A percentile compares a stretch with the other conserved stretches of the same genome.
Conservation (phyloP, 257 asterid species). For the Solanum chmielewskii region DNA sequence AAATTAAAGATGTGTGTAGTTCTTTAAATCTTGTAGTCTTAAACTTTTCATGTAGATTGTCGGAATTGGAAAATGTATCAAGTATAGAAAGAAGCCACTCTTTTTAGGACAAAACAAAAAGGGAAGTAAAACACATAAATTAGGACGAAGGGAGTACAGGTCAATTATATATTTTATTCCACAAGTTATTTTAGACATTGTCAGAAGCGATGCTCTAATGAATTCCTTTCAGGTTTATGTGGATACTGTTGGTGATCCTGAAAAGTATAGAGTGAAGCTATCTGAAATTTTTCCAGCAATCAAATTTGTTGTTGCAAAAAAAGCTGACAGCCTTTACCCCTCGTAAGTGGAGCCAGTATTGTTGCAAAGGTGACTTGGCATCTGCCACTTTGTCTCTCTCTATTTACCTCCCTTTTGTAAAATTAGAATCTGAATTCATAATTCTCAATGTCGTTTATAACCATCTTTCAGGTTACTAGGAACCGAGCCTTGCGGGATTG, state of each 20-base stretch:
- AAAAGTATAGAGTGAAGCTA: conserved; percentile 75
- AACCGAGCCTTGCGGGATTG: conserved; percentile 79
- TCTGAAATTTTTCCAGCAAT: conserved; percentile 68
- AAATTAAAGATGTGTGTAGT: background rate
- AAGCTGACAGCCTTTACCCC: conserved; percentile 97
- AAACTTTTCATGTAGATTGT: background rate
- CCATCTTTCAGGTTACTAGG: conserved; percentile 66
- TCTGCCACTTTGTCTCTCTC: background rate
- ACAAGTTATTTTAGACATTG: background rate
- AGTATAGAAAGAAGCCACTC: background rate
- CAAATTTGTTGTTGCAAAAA: conserved; percentile 87
- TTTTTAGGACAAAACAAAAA: background rate
- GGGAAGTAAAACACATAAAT: background rate
- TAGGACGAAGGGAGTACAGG: background rate
- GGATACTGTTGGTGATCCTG: conserved; percentile 97
- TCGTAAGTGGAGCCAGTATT: conserved; percentile 98
- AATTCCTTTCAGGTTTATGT: conserved; percentile 60
- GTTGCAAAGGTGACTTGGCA: conserved; percentile 75
- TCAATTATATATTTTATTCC: background rate
- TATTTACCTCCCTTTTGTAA: background rate
- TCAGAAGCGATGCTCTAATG: background rate
- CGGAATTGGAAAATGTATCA: background rate
- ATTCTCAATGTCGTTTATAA: background rate
- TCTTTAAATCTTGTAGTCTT: background rate
- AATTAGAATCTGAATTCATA: background rate